Percentiles rank a stretch among this genome's conserved stretches.
These are phyloP conservation scores for Colletotrichum lentis DNA, from an alignment of 2,329 filamentous ascomycete species.

Conservation along the genomic window DNA sequence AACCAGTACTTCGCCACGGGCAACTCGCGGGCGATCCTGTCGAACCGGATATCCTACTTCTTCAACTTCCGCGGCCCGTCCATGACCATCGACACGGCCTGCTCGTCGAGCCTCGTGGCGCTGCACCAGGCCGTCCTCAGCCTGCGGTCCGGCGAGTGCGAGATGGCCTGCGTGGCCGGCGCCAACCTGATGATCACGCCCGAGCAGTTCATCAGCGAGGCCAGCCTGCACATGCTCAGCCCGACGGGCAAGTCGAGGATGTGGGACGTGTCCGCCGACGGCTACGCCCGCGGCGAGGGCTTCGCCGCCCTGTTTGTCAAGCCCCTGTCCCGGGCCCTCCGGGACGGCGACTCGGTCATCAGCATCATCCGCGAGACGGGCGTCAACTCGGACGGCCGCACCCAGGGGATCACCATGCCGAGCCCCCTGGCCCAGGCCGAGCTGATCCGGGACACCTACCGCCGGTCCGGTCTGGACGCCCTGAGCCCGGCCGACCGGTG, in stretches of 20 bases:
- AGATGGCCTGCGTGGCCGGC: slow-evolving; percentile 46
- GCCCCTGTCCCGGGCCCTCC: slow-evolving; percentile 51
- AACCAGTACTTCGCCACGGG: slow-evolving; percentile 48
- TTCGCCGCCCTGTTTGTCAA: slow-evolving; percentile 54
- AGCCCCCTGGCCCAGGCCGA: slow-evolving; percentile 47
- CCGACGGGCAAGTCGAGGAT: slow-evolving; percentile 45
- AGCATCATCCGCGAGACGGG: slow-evolving; percentile 51
- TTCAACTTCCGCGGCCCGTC: slow-evolving; percentile 52
- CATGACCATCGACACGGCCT: slow-evolving; percentile 57
- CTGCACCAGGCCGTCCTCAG: slow-evolving; percentile 53
- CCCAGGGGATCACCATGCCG: slow-evolving; percentile 53
- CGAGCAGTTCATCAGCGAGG: slow-evolving; percentile 40
- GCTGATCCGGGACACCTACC: slow-evolving; percentile 52
- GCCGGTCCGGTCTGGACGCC: slow-evolving; percentile 49
- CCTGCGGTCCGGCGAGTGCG: slow-evolving; percentile 47
- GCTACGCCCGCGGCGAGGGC: slow-evolving; percentile 60
- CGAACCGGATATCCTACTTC: slow-evolving; percentile 54
- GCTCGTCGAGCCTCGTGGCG: slow-evolving; percentile 54
- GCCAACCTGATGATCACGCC: slow-evolving; percentile 42
- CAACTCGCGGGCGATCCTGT: slow-evolving; percentile 46
- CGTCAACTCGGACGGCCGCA: slow-evolving; percentile 52
- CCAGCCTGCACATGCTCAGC: slow-evolving; percentile 42
- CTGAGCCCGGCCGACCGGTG: slow-evolving; percentile 43
- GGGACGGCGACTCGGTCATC: slow-evolving; percentile 49
- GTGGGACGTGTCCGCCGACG: slow-evolving; percentile 55